phyloP scores from a whole-genome alignment of 176 grass and related monocot species.

The Aegilops bicornis region DNA sequence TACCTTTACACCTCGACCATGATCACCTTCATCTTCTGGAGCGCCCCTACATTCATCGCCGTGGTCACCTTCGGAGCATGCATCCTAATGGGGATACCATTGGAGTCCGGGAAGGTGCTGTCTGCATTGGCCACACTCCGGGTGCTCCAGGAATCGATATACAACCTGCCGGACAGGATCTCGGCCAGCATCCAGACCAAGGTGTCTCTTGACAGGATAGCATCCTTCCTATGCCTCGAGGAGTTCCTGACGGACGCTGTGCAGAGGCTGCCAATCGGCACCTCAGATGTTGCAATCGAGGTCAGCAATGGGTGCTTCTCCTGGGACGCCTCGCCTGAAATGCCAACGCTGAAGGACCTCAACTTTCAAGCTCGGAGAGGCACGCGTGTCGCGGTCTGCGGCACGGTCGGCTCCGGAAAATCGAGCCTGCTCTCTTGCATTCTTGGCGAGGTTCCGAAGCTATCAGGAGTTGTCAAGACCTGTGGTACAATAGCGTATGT shows the following conservation, averaged over 20 bases:
- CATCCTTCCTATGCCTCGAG: slow-evolving; percentile 19
- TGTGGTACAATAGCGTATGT: background rate
- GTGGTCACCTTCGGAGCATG: background rate
- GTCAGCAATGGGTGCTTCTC: slow-evolving; percentile 7
- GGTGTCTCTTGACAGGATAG: slow-evolving; percentile 23
- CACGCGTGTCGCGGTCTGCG: background rate
- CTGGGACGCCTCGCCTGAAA: background rate
- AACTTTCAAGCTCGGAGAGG: background rate
- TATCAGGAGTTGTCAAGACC: background rate
- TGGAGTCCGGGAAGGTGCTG: slow-evolving; percentile 8
- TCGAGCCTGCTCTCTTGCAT: slow-evolving; percentile 11
- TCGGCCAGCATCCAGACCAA: background rate
- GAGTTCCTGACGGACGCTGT: background rate
- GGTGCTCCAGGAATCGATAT: slow-evolving; percentile 1
- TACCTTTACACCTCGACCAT: background rate
- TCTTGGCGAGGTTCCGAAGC: slow-evolving; percentile 7
- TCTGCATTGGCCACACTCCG: background rate
- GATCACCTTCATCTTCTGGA: background rate
- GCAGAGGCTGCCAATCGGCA: background rate
- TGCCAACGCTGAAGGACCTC: background rate
- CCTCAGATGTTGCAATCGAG: background rate
- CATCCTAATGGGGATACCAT: background rate
- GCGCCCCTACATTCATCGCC: background rate
- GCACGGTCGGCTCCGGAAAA: slow-evolving; percentile 7
- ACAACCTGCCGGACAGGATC: slow-evolving; percentile 9